Evolutionary conservation across 2,329 filamentous ascomycete genomes (phyloP).

Genomic region (Shiraia bambusicola): DNA sequence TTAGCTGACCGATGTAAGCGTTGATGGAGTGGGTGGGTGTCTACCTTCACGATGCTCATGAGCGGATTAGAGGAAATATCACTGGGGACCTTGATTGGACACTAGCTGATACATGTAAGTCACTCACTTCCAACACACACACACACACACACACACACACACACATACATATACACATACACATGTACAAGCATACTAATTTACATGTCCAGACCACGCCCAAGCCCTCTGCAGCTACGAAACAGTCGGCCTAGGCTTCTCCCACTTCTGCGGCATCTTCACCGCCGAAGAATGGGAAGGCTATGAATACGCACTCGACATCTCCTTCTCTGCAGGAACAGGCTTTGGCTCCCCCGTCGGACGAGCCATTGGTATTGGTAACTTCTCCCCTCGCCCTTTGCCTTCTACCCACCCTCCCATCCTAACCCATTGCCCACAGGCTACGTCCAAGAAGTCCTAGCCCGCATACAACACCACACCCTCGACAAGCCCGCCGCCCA

Average conservation of each 20-base stretch:
- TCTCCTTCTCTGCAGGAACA: constrained; percentile 63
- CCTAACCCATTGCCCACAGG: constrained; percentile 21
- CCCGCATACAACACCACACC: constrained; percentile 66
- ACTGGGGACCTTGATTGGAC: constrained; percentile 40
- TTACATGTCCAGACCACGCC: constrained; percentile 58
- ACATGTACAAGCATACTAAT: constrained; percentile 23
- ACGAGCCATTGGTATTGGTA: constrained; percentile 69
- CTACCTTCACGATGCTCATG: constrained; percentile 66
- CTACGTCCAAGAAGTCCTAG: constrained; percentile 68
- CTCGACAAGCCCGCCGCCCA: constrained; percentile 47
- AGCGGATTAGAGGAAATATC: constrained; percentile 59
- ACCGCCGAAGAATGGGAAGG: constrained; percentile 73
- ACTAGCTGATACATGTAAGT: constrained; percentile 35
- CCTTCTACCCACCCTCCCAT: not conserved
- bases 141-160: constrained; percentile 33
- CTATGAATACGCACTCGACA: constrained; percentile 71
- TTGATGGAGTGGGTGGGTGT: constrained; percentile 60
- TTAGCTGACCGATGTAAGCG: constrained; percentile 46
- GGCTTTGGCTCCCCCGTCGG: constrained; percentile 67
- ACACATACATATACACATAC: constrained; percentile 31
- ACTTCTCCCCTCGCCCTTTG: constrained; percentile 42
- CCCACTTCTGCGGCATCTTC: constrained; percentile 72
- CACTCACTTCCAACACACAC: not conserved
- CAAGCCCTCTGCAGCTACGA: constrained; percentile 77
- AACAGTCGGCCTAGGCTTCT: constrained; percentile 74